Base-by-base conservation (phyloP, 352 stramenopile species). In the Phytopythium kandeliae region DNA sequence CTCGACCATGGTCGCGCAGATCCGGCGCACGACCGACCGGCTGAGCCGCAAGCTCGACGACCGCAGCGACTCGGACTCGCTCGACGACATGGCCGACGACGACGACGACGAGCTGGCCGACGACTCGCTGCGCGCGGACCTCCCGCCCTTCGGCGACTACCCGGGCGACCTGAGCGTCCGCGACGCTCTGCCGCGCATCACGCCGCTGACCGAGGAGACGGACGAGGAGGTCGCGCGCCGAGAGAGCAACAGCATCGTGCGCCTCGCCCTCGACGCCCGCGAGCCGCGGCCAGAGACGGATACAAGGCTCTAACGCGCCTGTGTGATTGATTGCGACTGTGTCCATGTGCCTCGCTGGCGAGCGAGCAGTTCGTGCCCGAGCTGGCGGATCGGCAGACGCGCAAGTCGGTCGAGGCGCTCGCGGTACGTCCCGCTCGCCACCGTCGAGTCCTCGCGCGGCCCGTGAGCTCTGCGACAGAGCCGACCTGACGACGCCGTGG, bases 1-100 rank as follows among this genome's bases (percentile, higher is more conserved):
- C 51, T 78, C 75, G 1, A 55, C 51, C 15, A 88, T 89, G 75
- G 67, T 88, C 22, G 72, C 84, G 28, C 69, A 91, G 52, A 86
- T 91, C 37, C 78, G 85, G 22, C 72, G 69, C 30, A 86, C 73
- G 6, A 89, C 75, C 1, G 68, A 86, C 40, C 47, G 71, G 11
- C 49, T 89, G 25, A 83, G 67, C 59, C 63, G 71, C 30, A 68
- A 65, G 36, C 54, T 85, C 15, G 61, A 86, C 12, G 34, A 67
- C 15, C 25, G 33, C 4, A 54, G 11, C 22, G 46, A 52, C n/a
- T 52, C 46, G 30, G 57, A 59, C 6, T 67, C 71, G 2, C 67
- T 84, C 15, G 69, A 84, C 2, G 65, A 84, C 35, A 74, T 78
- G 5, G 51, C 71, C n/a, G 68, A 82, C n/a, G 62, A 76, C 19